Evolutionary conservation across 371 early-diverging fungal species (phyloP), one percentile per base, ranked within the genome.

Genomic region (Mucor ambiguus): DNA sequence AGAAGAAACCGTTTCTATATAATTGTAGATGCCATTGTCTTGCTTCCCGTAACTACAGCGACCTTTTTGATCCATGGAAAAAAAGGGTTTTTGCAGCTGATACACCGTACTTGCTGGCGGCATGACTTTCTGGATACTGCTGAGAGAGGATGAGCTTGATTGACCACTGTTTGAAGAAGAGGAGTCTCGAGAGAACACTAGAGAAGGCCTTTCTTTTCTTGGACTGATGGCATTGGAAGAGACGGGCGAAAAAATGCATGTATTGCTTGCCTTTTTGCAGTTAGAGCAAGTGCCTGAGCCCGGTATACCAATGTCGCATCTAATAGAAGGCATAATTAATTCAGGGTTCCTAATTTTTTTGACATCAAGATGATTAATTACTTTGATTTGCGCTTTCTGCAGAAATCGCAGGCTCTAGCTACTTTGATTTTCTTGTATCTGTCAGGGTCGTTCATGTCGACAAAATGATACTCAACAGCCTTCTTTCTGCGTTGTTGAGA

Each of bases 311-410:
- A 77, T 29, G 35, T 77, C 78, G 52, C 80, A 77, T 65, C 77
- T 77, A 63, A 26, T 48, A 18, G 32, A 49, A 8, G 10, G 3
- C 11, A 26, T 10, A 9, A 48, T 24, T 22, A 48, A 28, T 52
- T 37, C 14, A 3, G n/a, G 35, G 26, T 63, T 28, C 28, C 9
- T 33, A 4, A n/a, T 1, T n/a, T 56, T 1, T n/a, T 56, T 56
- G 33, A 20, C n/a, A 33, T n/a, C 9, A 22, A 3, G 35, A 10
- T 11, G 56, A 57, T 24, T 10, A 66, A 60, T 70, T 70, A 80
- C 80, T 80, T 80, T 69, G 78, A 70, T 80, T 80, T 80, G 20
- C 80, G 78, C 41, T 71, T 69, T 58, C 80, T 69, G 52, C 80
- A 80, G 65, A 73, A 73, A 35, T 77, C 74, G 59, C 80, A 80